A percentile compares a stretch with the other conserved stretches of the same genome.
Conservation (phyloP, 495 filamentous ascomycete genomes). For the Aspergillus nanangensis region DNA sequence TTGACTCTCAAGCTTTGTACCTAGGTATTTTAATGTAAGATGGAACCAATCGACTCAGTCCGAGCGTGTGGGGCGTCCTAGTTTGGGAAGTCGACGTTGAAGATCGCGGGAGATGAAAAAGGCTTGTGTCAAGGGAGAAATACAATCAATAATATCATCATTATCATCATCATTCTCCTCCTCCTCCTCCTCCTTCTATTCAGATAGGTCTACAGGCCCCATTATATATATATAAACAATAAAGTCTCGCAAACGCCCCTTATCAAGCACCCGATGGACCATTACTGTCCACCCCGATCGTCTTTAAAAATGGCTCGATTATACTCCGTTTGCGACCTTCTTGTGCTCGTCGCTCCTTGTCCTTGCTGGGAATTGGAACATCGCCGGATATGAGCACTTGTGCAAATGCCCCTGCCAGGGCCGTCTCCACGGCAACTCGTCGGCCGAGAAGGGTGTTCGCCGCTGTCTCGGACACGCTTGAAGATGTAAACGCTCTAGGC, state of each 20-base stretch:
- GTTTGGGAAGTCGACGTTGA: too few relatives aligned
- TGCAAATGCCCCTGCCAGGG: slow-evolving; percentile 29
- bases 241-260: too few relatives aligned
- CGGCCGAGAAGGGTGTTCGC: slow-evolving; percentile 16
- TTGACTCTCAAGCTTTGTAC: too few relatives aligned
- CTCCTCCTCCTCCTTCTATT: too few relatives aligned
- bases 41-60: background rate
- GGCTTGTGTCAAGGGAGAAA: too few relatives aligned
- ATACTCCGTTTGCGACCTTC: slow-evolving; percentile 38
- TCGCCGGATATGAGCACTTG: slow-evolving; percentile 30
- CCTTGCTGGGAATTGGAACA: slow-evolving; percentile 29
- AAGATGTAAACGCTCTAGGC: slow-evolving; percentile 14
- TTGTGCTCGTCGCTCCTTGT: slow-evolving; percentile 37
- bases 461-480: background rate
- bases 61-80: too few relatives aligned
- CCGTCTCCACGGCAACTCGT: slow-evolving; percentile 33
- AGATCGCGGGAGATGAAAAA: too few relatives aligned
- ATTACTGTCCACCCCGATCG: slow-evolving; percentile 34
- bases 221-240: too few relatives aligned
- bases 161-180: too few relatives aligned
- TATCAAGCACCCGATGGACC: slow-evolving; percentile 40
- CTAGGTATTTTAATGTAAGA: background rate
- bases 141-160: too few relatives aligned
- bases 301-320: slow-evolving; percentile 43
- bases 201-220: too few relatives aligned